A percentile compares a stretch with the other conserved stretches of the same genome.
These are phyloP conservation scores for Linum tenue DNA, from an alignment of 345 rosid genomes.

Conservation along the genomic window DNA sequence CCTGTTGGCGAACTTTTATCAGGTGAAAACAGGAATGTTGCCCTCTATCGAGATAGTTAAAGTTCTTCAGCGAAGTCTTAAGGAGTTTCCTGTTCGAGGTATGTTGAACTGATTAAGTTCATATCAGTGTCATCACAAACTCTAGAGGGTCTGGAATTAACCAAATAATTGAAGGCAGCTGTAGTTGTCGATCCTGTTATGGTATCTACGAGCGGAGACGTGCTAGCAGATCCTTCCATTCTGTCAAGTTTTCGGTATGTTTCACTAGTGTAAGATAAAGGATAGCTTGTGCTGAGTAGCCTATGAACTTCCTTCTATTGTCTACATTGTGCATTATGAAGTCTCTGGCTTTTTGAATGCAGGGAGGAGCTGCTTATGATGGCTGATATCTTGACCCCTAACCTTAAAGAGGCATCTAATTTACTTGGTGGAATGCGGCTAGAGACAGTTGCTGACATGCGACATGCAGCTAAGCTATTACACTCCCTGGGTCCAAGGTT, in stretches of 20 bases:
- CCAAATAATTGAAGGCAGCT: conserved; percentile 51
- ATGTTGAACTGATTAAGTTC: conserved; percentile 10
- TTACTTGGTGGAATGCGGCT: conserved; percentile 57
- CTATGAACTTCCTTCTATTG: neutral
- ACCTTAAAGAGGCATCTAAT: conserved; percentile 84
- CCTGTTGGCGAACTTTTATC: conserved; percentile 10
- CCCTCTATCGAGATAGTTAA: conserved; percentile 63
- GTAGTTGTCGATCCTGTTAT: conserved; percentile 96
- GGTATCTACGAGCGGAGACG: conserved; percentile 96
- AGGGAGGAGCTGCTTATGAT: conserved; percentile 78
- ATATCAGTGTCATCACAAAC: neutral
- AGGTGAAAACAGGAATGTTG: conserved; percentile 98
- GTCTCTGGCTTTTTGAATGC: conserved; percentile 21
- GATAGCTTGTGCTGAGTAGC: neutral
- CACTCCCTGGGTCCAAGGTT: conserved; percentile 82
- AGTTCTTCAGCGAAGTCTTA: conserved; percentile 44
- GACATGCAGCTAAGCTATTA: conserved; percentile 57
- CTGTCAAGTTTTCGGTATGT: conserved; percentile 56
- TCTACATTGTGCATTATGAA: neutral
- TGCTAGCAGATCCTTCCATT: conserved; percentile 68
- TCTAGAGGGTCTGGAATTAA: conserved; percentile 1
- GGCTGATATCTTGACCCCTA: conserved; percentile 84
- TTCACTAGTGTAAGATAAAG: neutral
- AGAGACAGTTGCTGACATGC: conserved; percentile 64
- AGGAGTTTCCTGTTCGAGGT: conserved; percentile 63